A percentile compares a stretch with the other conserved stretches of the same genome.
These are phyloP conservation scores for Capronia epimyces DNA, from an alignment of 2,329 filamentous ascomycete genomes.

Conservation along the genomic window DNA sequence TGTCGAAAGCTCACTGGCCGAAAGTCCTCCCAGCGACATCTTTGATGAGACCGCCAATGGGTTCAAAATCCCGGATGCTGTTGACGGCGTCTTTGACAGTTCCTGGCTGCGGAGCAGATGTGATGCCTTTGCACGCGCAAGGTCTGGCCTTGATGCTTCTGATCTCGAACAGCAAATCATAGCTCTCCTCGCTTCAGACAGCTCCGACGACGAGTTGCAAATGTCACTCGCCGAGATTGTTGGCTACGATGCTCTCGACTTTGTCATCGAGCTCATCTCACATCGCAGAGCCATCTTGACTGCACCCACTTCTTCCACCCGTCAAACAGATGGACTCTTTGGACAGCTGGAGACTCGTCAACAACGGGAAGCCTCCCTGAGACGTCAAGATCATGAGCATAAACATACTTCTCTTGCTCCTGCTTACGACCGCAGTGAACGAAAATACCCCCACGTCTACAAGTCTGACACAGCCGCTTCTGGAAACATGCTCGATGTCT, in stretches of 20 bases:
- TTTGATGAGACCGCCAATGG: conserved; percentile 57
- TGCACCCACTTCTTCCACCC: conserved; percentile 32
- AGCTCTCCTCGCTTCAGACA: conserved; percentile 65
- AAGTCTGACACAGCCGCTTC: conserved; percentile 62
- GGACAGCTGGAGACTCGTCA: conserved; percentile 64
- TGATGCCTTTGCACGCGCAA: conserved; percentile 56
- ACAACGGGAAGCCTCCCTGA: conserved; percentile 73
- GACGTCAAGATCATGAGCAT: conserved; percentile 71
- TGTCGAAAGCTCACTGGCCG: conserved; percentile 52
- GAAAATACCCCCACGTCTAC: conserved; percentile 91
- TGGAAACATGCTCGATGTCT: conserved; percentile 75
- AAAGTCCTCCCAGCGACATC: conserved; percentile 51
- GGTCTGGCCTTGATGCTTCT: conserved; percentile 60
- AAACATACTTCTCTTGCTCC: conserved; percentile 69
- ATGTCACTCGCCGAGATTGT: conserved; percentile 82
- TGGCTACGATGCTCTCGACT: conserved; percentile 87
- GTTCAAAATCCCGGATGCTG: conserved; percentile 31
- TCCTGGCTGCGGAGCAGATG: conserved; percentile 71
- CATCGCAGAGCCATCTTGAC: conserved; percentile 64
- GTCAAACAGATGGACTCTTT: conserved; percentile 43
- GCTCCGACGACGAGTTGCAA: conserved; percentile 79
- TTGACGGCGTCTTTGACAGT: conserved; percentile 46
- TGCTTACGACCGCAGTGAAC: conserved; percentile 63
- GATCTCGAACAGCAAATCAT: conserved; percentile 74
- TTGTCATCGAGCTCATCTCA: conserved; percentile 83